Base-by-base conservation (phyloP, 1,139 yeast genomes). In the Wickerhamomyces sp. region DNA sequence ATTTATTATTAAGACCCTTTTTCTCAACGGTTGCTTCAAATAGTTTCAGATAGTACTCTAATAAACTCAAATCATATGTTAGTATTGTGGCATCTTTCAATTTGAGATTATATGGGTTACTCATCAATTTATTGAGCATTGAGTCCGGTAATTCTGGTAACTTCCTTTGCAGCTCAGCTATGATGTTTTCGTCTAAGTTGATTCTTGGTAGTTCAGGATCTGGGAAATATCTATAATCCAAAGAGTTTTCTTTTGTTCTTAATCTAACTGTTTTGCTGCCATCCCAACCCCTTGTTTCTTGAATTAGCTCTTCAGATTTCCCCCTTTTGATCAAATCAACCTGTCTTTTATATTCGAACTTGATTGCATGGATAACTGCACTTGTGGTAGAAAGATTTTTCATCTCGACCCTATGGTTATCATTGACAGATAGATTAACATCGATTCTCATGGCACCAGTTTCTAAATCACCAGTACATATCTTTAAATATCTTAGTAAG, bases 371-470 rank as follows among this genome's bases (percentile, higher is more conserved):
- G 18, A 76, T 68, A 21, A 92, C 88, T 10, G 95, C 92, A 15
- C 89, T 72, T 0, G 90, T 81, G 35, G 90, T 86, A 14, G 95
- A 86, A 49, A 92, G 65, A 59, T 94, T 92, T 57, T 92, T 94
- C 52, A 92, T 74, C 54, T 92, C 98, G 20, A 90, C 89, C 44
- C 97, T 64, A 34, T 80, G 73, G 39, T 78, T 76, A 21, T 76
- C 78, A 42, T 77, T 76, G 3, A 92, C 80, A 33, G 95, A 86
- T 15, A 92, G 74, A 53, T 92, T 92, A 8, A 89, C 97, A 57
- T 92, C 99, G 4, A 90, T 95, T 54, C 99, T 72, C 72, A 94
- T 83, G 0, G 97, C 94, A 8, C 98, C 98, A 0, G 90, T 79
- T 56, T 92, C 98, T 53, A 92, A 68, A 51, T 89, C 96, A 18